These are phyloP conservation scores for Rhodamnia argentea DNA, from an alignment of 345 rosid species.

Conservation along the genomic window DNA sequence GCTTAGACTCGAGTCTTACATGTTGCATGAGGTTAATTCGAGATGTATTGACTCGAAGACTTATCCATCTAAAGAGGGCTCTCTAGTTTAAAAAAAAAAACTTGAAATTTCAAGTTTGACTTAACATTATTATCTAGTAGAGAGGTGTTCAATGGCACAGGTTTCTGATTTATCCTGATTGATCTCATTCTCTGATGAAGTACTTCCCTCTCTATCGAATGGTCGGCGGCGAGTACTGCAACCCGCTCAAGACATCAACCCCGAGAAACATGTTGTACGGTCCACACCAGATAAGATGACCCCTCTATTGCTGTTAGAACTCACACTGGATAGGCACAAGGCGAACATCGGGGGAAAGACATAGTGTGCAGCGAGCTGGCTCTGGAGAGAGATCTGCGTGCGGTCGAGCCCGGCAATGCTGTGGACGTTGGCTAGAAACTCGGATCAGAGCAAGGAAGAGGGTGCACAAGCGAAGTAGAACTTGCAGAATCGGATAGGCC, in stretches of 20 bases:
- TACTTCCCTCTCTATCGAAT: not conserved
- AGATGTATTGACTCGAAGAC: too few relatives aligned
- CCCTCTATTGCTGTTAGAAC: not conserved
- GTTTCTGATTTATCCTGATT: not conserved
- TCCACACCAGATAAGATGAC: not conserved
- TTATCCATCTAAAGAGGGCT: too few relatives aligned
- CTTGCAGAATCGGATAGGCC: not conserved
- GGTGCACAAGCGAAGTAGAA: slow-evolving; percentile 23
- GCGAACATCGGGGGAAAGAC: slow-evolving; percentile 17
- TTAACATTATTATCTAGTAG: not conserved
- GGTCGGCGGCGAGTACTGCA: not conserved
- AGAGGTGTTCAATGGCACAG: not conserved
- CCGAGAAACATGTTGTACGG: not conserved
- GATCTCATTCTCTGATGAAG: not conserved
- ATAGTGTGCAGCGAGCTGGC: slow-evolving; percentile 17
- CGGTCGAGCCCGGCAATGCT: slow-evolving; percentile 19
- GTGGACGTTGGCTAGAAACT: slow-evolving; percentile 10
- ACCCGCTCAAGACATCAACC: not conserved
- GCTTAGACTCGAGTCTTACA: too few relatives aligned
- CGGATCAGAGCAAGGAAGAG: slow-evolving; percentile 1
- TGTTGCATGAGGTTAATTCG: too few relatives aligned
- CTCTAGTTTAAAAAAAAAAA: not conserved
- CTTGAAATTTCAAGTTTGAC: not conserved
- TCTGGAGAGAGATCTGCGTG: slow-evolving; percentile 13
- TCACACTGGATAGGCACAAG: slow-evolving; percentile 11